Base-by-base conservation (phyloP, 192 early-diverging fungal genomes). In the Entomortierella parvispora region DNA sequence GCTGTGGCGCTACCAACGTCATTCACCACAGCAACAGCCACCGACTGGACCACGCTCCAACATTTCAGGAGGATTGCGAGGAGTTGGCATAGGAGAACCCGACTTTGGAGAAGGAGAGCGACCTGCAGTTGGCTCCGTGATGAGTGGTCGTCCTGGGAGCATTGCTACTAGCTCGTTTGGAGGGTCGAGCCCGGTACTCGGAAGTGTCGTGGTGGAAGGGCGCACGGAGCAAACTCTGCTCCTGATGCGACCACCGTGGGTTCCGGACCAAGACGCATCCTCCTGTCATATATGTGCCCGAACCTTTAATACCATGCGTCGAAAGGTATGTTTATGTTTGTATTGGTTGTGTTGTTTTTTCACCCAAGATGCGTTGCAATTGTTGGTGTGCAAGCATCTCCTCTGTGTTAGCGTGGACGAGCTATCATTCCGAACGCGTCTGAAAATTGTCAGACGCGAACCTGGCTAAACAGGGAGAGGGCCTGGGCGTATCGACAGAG, bases 191-290 rank as follows among this genome's bases (percentile, higher is more conserved):
- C 58, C 58, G 43, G 46, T 62, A 2, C 44, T 61, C 14, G 59
- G 65, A 20, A 17, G 48, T 29, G 34, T 64, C 18, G 31, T 47
- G 34, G 43, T 44, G 25, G 74, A 77, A 42, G 74, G 64, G 18
- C 65, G 59, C 14, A 32, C 59, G 31, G 74, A 77, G 18, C 68
- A 74, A 18, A 83, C 85, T 11, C 72, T 86, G 42, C 51, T 86
- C 8, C 67, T 86, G 10, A 75, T 76, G 20, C 78, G 85, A 29
- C 85, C 85, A 1, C 51, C 79, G 6, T 86, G 85, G 85, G 81
- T 86, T 9, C 78, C 80, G 42, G 85, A 86, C 45, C 57, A 79
- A 25, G 85, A 86, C 50, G 79, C 82, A 43, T 49, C 77, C 29
- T 55, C 81, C 23, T 86, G 85, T 45, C 33, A 49, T 45, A 74